These are phyloP conservation scores for Bruguiera gymnorhiza DNA, from an alignment of 345 rosid species.

Conservation along the genomic window DNA sequence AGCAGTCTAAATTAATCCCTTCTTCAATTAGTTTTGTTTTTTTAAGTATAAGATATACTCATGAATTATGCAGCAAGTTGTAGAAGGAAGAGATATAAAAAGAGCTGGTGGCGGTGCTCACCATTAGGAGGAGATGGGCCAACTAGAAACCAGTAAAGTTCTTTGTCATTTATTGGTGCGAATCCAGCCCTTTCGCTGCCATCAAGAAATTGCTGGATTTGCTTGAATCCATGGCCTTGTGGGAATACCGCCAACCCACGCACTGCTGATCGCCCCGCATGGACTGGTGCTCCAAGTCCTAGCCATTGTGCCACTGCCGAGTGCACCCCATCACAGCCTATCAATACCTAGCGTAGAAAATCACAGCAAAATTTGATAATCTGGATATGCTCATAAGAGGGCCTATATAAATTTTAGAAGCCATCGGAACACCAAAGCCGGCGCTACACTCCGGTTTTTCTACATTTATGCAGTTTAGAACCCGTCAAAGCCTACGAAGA, in stretches of 20 bases:
- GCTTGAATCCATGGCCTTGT: constrained; percentile 30
- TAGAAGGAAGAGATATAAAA: neutral
- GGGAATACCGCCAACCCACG: constrained; percentile 33
- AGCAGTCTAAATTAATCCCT: neutral
- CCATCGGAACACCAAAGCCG: too few relatives aligned
- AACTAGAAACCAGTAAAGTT: constrained; percentile 27
- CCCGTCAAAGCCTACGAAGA: neutral
- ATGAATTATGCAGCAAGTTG: neutral
- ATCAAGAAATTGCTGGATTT: constrained; percentile 24
- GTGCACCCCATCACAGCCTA: constrained; percentile 46
- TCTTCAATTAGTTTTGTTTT: neutral
- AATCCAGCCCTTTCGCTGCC: constrained; percentile 30
- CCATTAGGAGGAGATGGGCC: constrained; percentile 20
- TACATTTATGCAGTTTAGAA: too few relatives aligned
- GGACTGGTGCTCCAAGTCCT: constrained; percentile 26
- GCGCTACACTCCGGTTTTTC: too few relatives aligned
- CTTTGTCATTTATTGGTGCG: constrained; percentile 30
- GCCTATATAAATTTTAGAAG: too few relatives aligned
- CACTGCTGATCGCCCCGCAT: constrained; percentile 31
- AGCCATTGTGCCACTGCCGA: constrained; percentile 34
- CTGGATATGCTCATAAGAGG: too few relatives aligned
- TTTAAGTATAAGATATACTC: neutral
- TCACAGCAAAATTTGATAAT: too few relatives aligned
- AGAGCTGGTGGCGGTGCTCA: neutral
- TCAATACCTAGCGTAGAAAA: constrained; percentile 19